A percentile compares a stretch with the other conserved stretches of the same genome.
Conservation (phyloP, 352 stramenopile genomes). For the Phytophthora hibernalis region DNA sequence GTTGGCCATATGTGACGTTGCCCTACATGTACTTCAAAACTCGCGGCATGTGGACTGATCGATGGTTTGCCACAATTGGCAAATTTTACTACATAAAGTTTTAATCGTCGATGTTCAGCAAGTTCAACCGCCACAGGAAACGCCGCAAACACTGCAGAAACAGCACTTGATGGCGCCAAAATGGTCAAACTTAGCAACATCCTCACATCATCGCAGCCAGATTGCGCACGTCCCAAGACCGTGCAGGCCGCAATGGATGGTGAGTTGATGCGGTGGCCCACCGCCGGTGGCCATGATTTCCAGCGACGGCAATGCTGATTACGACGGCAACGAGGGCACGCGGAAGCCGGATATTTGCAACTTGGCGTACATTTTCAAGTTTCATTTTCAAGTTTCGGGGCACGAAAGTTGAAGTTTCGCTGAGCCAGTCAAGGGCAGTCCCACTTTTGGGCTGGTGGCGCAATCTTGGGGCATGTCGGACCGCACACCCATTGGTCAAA, state of each 20-base stretch:
- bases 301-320: neutral
- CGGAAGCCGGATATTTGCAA: neutral
- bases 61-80: neutral
- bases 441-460: slow-evolving; percentile 18
- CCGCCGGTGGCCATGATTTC: neutral
- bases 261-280: neutral
- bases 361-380: neutral
- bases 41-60: too few species aligned
- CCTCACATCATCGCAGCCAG: neutral
- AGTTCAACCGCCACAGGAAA: too few species aligned
- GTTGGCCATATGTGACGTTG: too few species aligned
- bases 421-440: slow-evolving; percentile 17
- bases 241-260: neutral
- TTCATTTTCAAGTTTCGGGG: slow-evolving; percentile 28
- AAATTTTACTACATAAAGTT: neutral
- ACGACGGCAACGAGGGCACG: neutral
- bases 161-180: neutral
- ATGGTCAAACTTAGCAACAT: neutral
- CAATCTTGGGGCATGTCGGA: slow-evolving; percentile 23
- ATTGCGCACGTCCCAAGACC: neutral
- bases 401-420: slow-evolving; percentile 27
- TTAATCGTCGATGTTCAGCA: neutral
- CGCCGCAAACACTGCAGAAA: neutral
- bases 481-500: slow-evolving; percentile 16
- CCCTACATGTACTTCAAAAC: too few species aligned